Conservation (phyloP, 2,329 filamentous ascomycete species). For the Ascochyta koolunga region DNA sequence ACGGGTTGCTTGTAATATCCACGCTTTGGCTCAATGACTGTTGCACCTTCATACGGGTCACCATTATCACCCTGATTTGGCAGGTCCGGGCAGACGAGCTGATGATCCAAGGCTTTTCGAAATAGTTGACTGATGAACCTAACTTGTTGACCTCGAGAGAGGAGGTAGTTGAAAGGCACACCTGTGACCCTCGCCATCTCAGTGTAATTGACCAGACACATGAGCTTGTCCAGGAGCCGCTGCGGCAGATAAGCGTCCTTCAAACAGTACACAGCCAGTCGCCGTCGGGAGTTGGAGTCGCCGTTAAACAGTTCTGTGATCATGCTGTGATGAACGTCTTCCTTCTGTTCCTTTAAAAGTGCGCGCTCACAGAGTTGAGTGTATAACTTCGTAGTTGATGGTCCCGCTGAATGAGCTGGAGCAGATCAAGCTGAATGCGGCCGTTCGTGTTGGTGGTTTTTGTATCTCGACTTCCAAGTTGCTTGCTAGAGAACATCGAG, state of each 20-base stretch:
- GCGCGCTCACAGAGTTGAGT: slow-evolving; percentile 91
- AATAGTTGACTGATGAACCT: slow-evolving; percentile 98
- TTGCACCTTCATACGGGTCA: slow-evolving; percentile 96
- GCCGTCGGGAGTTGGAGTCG: slow-evolving; percentile 86
- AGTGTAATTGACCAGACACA: slow-evolving; percentile 98
- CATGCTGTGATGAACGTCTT: slow-evolving; percentile 99
- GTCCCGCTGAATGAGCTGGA: slow-evolving; percentile 95
- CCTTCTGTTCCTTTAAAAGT: slow-evolving; percentile 98
- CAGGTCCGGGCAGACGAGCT: slow-evolving; percentile 91
- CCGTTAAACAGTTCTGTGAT: slow-evolving; percentile 98
- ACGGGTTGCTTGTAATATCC: slow-evolving; percentile 95
- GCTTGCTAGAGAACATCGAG: slow-evolving; percentile 93
- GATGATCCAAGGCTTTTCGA: slow-evolving; percentile 90
- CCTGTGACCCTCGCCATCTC: slow-evolving; percentile 99
- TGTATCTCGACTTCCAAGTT: slow-evolving; percentile 95
- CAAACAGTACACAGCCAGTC: slow-evolving; percentile 92
- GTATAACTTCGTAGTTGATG: slow-evolving; percentile 97
- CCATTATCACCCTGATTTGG: slow-evolving; percentile 69
- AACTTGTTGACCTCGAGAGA: slow-evolving; percentile 92
- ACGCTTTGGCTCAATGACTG: slow-evolving; percentile 92
- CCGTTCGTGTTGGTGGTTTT: slow-evolving; percentile 96
- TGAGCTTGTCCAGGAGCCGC: slow-evolving; percentile 93
- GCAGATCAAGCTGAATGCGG: slow-evolving; percentile 85
- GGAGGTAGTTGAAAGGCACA: slow-evolving; percentile 93
- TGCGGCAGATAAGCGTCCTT: slow-evolving; percentile 98